Base-by-base conservation (phyloP, 2,329 filamentous ascomycete species). In the Lasiodiplodia theobromae region DNA sequence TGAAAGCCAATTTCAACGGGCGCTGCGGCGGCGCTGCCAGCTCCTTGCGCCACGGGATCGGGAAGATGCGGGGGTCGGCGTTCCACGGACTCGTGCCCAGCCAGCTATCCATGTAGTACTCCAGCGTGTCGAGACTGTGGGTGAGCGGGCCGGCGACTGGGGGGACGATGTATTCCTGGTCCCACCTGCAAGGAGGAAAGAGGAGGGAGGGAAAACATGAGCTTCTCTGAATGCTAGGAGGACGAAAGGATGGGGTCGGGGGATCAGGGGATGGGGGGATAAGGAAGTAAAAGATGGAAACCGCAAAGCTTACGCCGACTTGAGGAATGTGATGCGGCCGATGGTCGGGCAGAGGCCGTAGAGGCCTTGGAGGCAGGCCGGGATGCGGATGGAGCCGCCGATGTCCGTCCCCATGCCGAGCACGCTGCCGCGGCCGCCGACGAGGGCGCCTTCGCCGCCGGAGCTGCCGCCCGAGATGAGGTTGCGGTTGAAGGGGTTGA, bases 1-100 rank as follows among this genome's bases (percentile, higher is more conserved):
- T 80, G 6, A 88, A 75, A 8, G 86, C 86, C 47, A 88, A 77
- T 54, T 76, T 77, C 58, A 83, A 69, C 31, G 28, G 44, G 6
- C 4, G 4, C 47, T 38, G 18, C 1, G 60, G 60, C 0, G 21
- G 49, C 10, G 68, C 68, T 37, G 80, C 74, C 40, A 81, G 76
- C 16, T 77, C 73, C 3, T 86, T 82, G 25, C 84, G 77, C 86
- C 89, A 93, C 0, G 90, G 90, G 0, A 93, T 81, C 18, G 91
- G 88, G 54, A 88, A 79, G 0, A 89, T 87, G 0, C 89, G 79
- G 0, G 91, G 90, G 75, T 93, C 91, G 71, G 87, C 79, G 2
- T 88, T 77, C 91, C 91, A 93, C 0, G 87, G 91, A 91, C 65
- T 87, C 73, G 44, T 84, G 84, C 18, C 80, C 81, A 2, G 93